phyloP scores from a whole-genome alignment of 2,329 filamentous ascomycete genomes.

The Stenocarpella maydis region DNA sequence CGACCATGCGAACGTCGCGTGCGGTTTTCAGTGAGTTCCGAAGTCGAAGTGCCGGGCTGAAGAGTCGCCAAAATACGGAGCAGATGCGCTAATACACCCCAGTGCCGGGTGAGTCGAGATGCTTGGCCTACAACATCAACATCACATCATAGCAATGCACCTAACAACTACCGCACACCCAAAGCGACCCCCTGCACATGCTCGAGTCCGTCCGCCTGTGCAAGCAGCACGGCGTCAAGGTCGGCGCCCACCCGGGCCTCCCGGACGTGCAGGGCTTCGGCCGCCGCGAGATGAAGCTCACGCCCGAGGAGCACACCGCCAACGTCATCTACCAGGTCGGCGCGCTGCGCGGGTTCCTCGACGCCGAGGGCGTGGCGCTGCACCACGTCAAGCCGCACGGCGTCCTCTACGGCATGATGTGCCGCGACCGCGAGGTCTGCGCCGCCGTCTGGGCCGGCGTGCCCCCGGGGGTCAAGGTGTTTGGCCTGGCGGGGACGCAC shows the following conservation, averaged over 20 bases:
- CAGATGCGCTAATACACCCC: no score
- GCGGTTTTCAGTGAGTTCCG: slow-evolving; percentile 56
- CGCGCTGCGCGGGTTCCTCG: slow-evolving; percentile 66
- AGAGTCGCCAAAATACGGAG: no score
- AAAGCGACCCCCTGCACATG: slow-evolving; percentile 71
- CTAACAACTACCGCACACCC: slow-evolving; percentile 51
- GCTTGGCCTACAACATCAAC: not conserved
- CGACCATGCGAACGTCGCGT: slow-evolving; percentile 68
- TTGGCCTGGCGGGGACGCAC: slow-evolving; percentile 41
- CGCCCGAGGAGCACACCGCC: slow-evolving; percentile 63
- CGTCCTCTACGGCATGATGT: slow-evolving; percentile 43
- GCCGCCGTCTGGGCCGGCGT: slow-evolving; percentile 41
- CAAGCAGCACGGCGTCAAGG: slow-evolving; percentile 63
- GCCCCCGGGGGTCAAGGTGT: slow-evolving; percentile 36
- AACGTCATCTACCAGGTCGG: slow-evolving; percentile 70
- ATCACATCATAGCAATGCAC: not conserved
- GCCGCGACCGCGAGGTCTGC: slow-evolving; percentile 39
- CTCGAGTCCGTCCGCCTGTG: slow-evolving; percentile 64
- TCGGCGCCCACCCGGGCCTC: slow-evolving; percentile 70
- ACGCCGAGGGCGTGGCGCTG: slow-evolving; percentile 61
- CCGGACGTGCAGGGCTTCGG: slow-evolving; percentile 74
- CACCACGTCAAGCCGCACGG: slow-evolving; percentile 70
- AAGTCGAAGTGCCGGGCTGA: slow-evolving; percentile 2
- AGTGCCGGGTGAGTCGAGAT: slow-evolving; percentile 61
- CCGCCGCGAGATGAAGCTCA: slow-evolving; percentile 66